Evolutionary conservation across 2,329 filamentous ascomycete genomes (phyloP).

Genomic region (Dothiorella sarmentorum): DNA sequence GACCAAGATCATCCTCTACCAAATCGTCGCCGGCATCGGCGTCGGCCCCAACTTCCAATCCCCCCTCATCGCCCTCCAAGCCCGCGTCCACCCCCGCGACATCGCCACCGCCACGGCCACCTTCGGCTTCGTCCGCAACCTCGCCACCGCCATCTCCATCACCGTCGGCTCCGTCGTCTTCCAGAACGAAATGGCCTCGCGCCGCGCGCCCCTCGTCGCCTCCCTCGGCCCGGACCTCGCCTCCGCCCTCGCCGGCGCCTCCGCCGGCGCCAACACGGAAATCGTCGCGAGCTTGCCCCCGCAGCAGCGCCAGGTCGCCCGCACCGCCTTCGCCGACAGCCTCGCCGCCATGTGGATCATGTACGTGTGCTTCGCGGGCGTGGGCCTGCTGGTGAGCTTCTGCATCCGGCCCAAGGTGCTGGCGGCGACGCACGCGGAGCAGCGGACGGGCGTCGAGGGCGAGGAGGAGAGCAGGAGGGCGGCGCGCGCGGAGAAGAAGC

Average conservation of each 20-base stretch:
- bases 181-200: conserved; percentile 67
- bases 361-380: conserved; percentile 41
- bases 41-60: conserved; percentile 68
- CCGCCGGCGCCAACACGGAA: conserved; percentile 59
- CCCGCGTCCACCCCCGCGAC: conserved; percentile 58
- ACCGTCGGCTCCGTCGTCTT: conserved; percentile 77
- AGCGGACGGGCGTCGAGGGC: conserved; percentile 47
- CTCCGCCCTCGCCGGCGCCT: conserved; percentile 53
- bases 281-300: conserved; percentile 53
- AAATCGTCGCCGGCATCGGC: conserved; percentile 39
- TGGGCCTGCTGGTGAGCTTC: conserved; percentile 39
- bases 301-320: conserved; percentile 42
- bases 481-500: conserved; percentile 41
- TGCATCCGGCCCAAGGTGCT: conserved; percentile 43
- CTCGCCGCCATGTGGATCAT: conserved; percentile 50
- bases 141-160: conserved; percentile 65
- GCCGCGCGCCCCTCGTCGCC: conserved; percentile 47
- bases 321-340: conserved; percentile 42
- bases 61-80: conserved; percentile 66
- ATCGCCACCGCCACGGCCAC: conserved; percentile 67
- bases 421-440: conserved; percentile 44
- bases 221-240: conserved; percentile 53
- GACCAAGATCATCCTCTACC: conserved; percentile 40
- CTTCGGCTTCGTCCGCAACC: conserved; percentile 64
- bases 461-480: conserved; percentile 30